Conservation (phyloP, 345 rosid genomes). For the Salix exigua region DNA sequence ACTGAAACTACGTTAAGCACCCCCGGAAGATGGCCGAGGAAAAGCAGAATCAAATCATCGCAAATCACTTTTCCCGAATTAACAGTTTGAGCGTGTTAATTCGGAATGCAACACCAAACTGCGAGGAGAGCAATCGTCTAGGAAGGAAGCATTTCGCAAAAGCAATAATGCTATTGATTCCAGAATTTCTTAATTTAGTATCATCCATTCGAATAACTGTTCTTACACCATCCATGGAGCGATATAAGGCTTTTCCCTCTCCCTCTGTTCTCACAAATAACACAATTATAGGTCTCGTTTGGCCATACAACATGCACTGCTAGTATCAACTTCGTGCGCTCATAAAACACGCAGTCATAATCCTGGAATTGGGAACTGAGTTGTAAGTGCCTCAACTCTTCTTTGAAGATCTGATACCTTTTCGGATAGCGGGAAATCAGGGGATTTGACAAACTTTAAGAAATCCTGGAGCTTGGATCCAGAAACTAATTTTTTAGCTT, state of each 20-base stretch:
- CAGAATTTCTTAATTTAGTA: no score
- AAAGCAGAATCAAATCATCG: no score
- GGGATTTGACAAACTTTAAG: slow-evolving; percentile 53
- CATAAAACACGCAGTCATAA: slow-evolving; percentile 28
- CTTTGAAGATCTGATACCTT: slow-evolving; percentile 49
- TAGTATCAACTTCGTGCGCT: background rate
- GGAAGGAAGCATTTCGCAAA: background rate
- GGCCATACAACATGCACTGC: background rate
- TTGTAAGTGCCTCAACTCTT: slow-evolving; percentile 67
- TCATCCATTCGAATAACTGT: background rate
- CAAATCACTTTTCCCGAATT: no score
- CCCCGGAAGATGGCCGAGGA: no score
- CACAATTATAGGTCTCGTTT: no score
- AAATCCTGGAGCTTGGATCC: slow-evolving; percentile 84
- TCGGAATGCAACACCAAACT: background rate
- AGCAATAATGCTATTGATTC: no score
- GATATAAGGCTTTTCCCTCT: background rate
- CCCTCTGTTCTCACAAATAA: background rate
- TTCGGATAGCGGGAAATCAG: slow-evolving; percentile 51
- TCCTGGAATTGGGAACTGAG: slow-evolving; percentile 78
- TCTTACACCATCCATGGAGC: background rate
- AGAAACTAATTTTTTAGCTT: slow-evolving; percentile 48
- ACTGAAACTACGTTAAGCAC: no score
- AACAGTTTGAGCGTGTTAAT: no score
- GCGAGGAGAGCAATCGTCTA: no score